These are phyloP conservation scores for Anthostomella pinea DNA, from an alignment of 2,329 filamentous ascomycete species.

Conservation along the genomic window DNA sequence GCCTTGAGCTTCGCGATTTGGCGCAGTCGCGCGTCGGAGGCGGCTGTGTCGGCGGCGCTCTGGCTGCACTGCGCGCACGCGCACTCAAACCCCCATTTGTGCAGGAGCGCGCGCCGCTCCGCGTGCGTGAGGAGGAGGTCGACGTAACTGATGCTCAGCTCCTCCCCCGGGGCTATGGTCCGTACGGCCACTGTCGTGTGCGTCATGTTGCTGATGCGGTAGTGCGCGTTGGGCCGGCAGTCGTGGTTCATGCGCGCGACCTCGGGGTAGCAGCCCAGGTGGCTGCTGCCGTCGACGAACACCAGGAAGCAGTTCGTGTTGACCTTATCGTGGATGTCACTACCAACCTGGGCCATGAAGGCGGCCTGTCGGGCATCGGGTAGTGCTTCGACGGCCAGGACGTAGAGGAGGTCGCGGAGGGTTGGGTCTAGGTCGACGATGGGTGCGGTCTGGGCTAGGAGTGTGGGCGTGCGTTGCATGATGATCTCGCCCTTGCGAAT, in stretches of 20 bases:
- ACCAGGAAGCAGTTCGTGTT: conserved; percentile 37
- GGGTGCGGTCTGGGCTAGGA: conserved; percentile 29
- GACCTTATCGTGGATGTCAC: conserved; percentile 29
- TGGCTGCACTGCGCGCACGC: conserved; percentile 32
- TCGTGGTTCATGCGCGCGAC: conserved; percentile 38
- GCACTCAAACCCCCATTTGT: conserved; percentile 37
- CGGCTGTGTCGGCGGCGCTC: conserved; percentile 12
- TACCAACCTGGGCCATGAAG: conserved; percentile 34
- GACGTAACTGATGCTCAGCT: conserved; percentile 38
- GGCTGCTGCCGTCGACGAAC: conserved; percentile 29
- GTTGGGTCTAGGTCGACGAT: conserved; percentile 16
- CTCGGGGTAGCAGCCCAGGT: conserved; percentile 35
- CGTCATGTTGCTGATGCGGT: conserved; percentile 34
- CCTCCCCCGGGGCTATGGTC: conserved; percentile 35
- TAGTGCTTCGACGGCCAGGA: conserved; percentile 27
- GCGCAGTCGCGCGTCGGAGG: conserved; percentile 33
- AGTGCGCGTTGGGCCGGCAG: conserved; percentile 38
- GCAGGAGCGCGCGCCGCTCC: conserved; percentile 31
- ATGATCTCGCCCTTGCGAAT: conserved; percentile 36
- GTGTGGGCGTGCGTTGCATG: conserved; percentile 30
- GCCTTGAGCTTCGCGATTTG: conserved; percentile 28
- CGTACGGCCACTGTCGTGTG: conserved; percentile 36
- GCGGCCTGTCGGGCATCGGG: conserved; percentile 17
- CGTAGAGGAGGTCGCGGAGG: conserved; percentile 26
- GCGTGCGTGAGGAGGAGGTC: conserved; percentile 24